Conservation (phyloP, 2,329 filamentous ascomycete genomes). For the Hypoxylon sp. region DNA sequence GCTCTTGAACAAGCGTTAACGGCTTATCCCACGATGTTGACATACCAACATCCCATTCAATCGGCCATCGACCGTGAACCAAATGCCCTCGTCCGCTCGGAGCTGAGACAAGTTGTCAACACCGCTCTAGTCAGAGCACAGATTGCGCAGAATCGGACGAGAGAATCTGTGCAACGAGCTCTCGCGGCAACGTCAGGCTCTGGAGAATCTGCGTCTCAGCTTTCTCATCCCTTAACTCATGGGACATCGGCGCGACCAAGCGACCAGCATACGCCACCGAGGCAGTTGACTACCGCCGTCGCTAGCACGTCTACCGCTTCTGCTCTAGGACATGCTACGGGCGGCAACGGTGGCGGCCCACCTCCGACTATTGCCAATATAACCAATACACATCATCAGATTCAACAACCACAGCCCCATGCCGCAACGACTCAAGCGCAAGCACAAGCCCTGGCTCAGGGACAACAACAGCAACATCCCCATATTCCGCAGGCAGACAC, state of each 20-base stretch:
- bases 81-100: conserved; percentile 63
- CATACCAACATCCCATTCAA: conserved; percentile 65
- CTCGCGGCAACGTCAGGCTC: conserved; percentile 34
- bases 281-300: conserved; percentile 16
- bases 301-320: conserved; percentile 22
- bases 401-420: conserved; percentile 43
- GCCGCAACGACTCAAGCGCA: conserved; percentile 45
- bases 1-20: conserved; percentile 63
- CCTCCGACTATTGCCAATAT: conserved; percentile 36
- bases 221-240: conserved; percentile 20
- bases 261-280: conserved; percentile 22
- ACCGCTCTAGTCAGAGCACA: conserved; percentile 63
- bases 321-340: conserved; percentile 14
- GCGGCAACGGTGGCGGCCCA: conserved; percentile 42
- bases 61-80: conserved; percentile 66
- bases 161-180: conserved; percentile 50
- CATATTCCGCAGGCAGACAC: conserved; percentile 63
- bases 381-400: conserved; percentile 35
- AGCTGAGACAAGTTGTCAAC: conserved; percentile 66
- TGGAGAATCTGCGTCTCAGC: conserved; percentile 40
- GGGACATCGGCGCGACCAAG: conserved; percentile 1
- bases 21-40: conserved; percentile 65
- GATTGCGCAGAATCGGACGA: conserved; percentile 58
- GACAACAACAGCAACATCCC: conserved; percentile 58
- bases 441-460: conserved; percentile 28